A percentile compares a stretch with the other conserved stretches of the same genome.
Conservation (phyloP, 306 rosid species). For the Pyrus pyrifolia region DNA sequence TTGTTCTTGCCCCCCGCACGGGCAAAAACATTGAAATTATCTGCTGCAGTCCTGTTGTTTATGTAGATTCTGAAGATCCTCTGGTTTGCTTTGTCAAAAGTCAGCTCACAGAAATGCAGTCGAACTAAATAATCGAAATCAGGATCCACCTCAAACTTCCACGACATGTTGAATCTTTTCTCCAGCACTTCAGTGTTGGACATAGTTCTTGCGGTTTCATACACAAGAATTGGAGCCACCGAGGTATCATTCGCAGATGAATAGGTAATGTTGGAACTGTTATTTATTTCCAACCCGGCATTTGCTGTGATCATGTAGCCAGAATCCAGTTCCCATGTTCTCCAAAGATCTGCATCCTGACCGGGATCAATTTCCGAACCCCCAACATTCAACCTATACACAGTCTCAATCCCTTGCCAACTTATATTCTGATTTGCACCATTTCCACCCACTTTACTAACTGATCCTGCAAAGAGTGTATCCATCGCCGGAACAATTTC, state of each 20-base stretch:
- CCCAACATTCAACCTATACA: conserved; percentile 92
- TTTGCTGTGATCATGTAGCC: conserved; percentile 78
- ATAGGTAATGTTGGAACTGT: conserved; percentile 59
- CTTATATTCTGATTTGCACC: conserved; percentile 44
- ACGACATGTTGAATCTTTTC: conserved; percentile 92
- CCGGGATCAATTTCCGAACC: conserved; percentile 56
- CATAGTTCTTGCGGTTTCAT: conserved; percentile 79
- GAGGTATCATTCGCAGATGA: conserved; percentile 60
- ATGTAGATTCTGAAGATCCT: conserved; percentile 79
- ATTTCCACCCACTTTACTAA: conserved; percentile 66
- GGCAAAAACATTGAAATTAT: conserved; percentile 55
- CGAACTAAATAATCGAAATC: conserved; percentile 76
- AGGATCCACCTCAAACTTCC: conserved; percentile 87
- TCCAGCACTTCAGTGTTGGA: conserved; percentile 63
- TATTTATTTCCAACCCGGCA: conserved; percentile 59
- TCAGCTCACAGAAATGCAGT: conserved; percentile 89
- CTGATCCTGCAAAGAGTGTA: conserved; percentile 45
- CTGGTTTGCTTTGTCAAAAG: conserved; percentile 45
- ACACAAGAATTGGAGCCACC: conserved; percentile 78
- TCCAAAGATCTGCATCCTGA: conserved; percentile 64
- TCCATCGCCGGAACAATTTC: conserved; percentile 60
- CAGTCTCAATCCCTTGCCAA: conserved; percentile 62
- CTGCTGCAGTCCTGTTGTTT: conserved; percentile 81
- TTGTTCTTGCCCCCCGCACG: conserved; percentile 73
- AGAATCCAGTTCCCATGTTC: conserved; percentile 80